phyloP scores from a whole-genome alignment of 106 monocot genomes.

The Allium sativum region DNA sequence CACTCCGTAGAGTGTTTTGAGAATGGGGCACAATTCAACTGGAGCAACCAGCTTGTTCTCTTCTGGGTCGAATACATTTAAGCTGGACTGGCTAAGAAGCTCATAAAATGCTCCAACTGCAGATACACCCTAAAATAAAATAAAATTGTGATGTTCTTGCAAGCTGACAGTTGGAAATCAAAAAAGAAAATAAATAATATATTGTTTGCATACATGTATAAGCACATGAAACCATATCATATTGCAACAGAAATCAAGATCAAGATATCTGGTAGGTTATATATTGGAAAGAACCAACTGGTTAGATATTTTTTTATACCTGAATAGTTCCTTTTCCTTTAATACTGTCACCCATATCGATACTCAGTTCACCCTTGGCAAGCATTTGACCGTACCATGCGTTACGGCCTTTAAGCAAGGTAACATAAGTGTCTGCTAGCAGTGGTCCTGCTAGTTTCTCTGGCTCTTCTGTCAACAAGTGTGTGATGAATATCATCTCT shows the following conservation, averaged over 20 bases:
- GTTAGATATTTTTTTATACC: slow-evolving; percentile 23
- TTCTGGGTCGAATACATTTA: slow-evolving; percentile 51
- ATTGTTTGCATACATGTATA: not conserved
- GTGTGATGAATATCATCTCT: slow-evolving; percentile 96
- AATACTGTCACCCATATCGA: slow-evolving; percentile 92
- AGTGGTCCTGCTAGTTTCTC: slow-evolving; percentile 92
- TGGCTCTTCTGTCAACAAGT: slow-evolving; percentile 72
- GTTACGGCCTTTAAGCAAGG: slow-evolving; percentile 84
- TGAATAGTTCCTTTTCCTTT: slow-evolving; percentile 97
- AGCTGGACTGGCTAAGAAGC: slow-evolving; percentile 70
- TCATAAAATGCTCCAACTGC: slow-evolving; percentile 67
- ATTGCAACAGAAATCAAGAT: too few relatives aligned
- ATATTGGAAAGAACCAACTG: not conserved
- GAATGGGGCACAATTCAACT: slow-evolving; percentile 61
- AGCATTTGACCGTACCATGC: slow-evolving; percentile 92
- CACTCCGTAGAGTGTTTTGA: slow-evolving; percentile 53
- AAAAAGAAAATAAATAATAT: not conserved
- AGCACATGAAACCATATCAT: too few relatives aligned
- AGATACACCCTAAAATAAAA: slow-evolving; percentile 46
- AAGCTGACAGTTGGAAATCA: not conserved
- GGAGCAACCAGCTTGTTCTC: slow-evolving; percentile 61
- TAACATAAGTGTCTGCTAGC: slow-evolving; percentile 90
- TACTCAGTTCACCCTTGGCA: slow-evolving; percentile 69
- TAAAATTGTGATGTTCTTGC: too few relatives aligned
- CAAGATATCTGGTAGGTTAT: too few relatives aligned